A percentile compares a stretch with the other conserved stretches of the same genome.
phyloP scores from a whole-genome alignment of 2,329 filamentous ascomycete species.

The Clarireedia paspali region DNA sequence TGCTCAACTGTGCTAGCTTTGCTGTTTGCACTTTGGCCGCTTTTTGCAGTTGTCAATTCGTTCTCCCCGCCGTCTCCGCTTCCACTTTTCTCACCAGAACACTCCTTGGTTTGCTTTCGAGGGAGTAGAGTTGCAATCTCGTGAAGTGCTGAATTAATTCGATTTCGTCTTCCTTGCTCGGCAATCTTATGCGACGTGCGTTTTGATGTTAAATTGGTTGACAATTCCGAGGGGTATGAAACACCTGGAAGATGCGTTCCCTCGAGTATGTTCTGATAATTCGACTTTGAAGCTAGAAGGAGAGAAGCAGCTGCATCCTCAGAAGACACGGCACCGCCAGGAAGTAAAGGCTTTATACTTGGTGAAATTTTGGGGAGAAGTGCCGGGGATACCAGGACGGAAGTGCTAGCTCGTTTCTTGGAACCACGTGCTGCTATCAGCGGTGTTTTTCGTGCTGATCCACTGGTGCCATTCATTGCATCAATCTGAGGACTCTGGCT shows the following conservation, averaged over 20 bases:
- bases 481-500: constrained; percentile 47
- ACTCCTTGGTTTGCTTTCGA: constrained; percentile 36
- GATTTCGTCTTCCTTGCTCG: constrained; percentile 88
- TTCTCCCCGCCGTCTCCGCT: constrained; percentile 41
- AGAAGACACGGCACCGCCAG: constrained; percentile 42
- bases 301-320: constrained; percentile 55
- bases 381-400: constrained; percentile 76
- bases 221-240: constrained; percentile 82
- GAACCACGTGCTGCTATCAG: constrained; percentile 45
- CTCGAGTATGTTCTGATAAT: constrained; percentile 95
- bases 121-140: constrained; percentile 88
- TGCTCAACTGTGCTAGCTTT: constrained; percentile 97
- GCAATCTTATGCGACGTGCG: constrained; percentile 97
- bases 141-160: constrained; percentile 88
- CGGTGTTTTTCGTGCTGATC: constrained; percentile 42
- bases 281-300: constrained; percentile 86
- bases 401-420: constrained; percentile 66
- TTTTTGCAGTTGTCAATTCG: constrained; percentile 35
- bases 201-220: constrained; percentile 91
- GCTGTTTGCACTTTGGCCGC: constrained; percentile 58
- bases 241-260: constrained; percentile 86
- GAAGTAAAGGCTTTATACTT: constrained; percentile 84
- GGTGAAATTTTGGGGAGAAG: constrained; percentile 85
- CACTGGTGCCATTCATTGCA: constrained; percentile 41
- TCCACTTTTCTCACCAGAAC: constrained; percentile 29